Evolutionary conservation across 2,329 filamentous ascomycete species (phyloP).

Genomic region (Rutstroemia sydowiana): DNA sequence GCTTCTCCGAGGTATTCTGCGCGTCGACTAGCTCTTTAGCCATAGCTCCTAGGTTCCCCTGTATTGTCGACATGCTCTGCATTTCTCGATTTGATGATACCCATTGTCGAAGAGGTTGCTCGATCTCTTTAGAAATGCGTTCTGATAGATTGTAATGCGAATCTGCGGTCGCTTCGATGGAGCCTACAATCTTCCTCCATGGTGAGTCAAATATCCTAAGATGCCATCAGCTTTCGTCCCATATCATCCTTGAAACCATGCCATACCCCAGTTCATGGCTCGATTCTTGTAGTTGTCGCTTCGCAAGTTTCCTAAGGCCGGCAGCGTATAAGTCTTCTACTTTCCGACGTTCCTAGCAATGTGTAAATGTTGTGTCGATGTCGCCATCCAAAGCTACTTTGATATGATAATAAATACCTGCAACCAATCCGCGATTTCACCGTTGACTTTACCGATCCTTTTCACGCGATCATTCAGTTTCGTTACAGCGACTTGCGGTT

Average conservation of each 20-base stretch:
- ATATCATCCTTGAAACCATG: slow-evolving; percentile 70
- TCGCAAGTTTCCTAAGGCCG: slow-evolving; percentile 72
- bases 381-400: neutral
- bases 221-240: slow-evolving; percentile 37
- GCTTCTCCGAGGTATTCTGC: slow-evolving; percentile 78
- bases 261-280: too few species aligned
- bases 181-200: slow-evolving; percentile 80
- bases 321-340: slow-evolving; percentile 86
- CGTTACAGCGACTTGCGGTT: slow-evolving; percentile 73
- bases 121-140: slow-evolving; percentile 83
- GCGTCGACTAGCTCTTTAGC: slow-evolving; percentile 80
- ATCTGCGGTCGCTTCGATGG: slow-evolving; percentile 72
- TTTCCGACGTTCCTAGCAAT: slow-evolving; percentile 73
- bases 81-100: slow-evolving; percentile 65
- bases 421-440: slow-evolving; percentile 92
- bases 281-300: slow-evolving; percentile 69
- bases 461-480: slow-evolving; percentile 82
- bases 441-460: slow-evolving; percentile 78
- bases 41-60: slow-evolving; percentile 70
- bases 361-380: slow-evolving; percentile 19
- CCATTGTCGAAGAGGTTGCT: slow-evolving; percentile 73
- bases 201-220: slow-evolving; percentile 78
- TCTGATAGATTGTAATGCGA: slow-evolving; percentile 76
- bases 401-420: slow-evolving; percentile 58
- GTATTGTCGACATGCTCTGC: slow-evolving; percentile 71